Evolutionary conservation across 2,329 filamentous ascomycete species (phyloP).

Genomic region (Pestalotiopsis sp.): DNA sequence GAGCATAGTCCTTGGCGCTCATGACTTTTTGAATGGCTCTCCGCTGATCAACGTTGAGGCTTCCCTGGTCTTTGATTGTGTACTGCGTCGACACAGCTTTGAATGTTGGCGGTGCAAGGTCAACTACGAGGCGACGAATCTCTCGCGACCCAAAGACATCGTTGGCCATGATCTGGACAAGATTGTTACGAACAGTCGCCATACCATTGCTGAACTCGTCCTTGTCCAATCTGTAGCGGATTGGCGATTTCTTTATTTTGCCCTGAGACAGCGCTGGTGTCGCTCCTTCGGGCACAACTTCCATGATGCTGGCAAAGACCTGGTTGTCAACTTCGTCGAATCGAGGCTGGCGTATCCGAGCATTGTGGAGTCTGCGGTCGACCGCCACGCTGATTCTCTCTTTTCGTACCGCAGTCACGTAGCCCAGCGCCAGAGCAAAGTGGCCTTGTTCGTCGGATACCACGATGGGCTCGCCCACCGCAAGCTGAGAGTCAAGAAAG

Average conservation of each 20-base stretch:
- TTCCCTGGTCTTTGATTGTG: constrained; percentile 59
- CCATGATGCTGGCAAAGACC: constrained; percentile 88
- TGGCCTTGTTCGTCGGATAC: constrained; percentile 94
- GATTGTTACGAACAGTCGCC: constrained; percentile 90
- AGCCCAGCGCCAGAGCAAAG: constrained; percentile 92
- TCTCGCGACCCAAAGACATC: constrained; percentile 68
- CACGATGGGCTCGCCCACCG: constrained; percentile 88
- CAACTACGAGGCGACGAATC: constrained; percentile 78
- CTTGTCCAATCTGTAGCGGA: constrained; percentile 87
- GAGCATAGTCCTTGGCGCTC: constrained; percentile 89
- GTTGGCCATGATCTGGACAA: constrained; percentile 88
- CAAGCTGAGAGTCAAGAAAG: constrained; percentile 88
- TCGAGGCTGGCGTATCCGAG: constrained; percentile 70
- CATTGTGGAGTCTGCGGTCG: constrained; percentile 85
- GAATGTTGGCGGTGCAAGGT: constrained; percentile 73
- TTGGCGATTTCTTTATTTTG: constrained; percentile 52
- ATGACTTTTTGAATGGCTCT: constrained; percentile 92
- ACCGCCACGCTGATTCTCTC: constrained; percentile 83
- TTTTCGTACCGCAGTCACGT: constrained; percentile 75
- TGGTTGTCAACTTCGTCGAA: constrained; percentile 81
- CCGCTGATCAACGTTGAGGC: constrained; percentile 84
- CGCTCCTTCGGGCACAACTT: constrained; percentile 63
- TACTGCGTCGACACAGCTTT: constrained; percentile 65
- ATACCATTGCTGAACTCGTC: constrained; percentile 99
- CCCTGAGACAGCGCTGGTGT: constrained; percentile 50